Conservation (phyloP, 208 protist genomes). For the Phytomonas francai region DNA sequence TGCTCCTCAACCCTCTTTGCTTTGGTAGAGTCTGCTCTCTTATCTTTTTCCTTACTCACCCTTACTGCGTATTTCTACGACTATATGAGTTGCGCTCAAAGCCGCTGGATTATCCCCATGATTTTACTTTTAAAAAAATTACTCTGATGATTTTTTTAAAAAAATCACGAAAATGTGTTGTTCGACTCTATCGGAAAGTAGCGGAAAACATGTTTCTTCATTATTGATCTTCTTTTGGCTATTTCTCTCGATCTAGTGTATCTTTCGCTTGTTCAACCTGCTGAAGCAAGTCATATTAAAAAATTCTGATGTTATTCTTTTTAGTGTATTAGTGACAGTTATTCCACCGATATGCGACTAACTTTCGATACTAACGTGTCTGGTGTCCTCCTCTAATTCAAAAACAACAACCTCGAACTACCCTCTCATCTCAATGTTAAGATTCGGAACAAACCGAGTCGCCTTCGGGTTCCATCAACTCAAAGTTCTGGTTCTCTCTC, state of each 20-base stretch:
- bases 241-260: not conserved
- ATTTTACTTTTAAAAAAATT: not conserved
- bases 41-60: not conserved
- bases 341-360: not conserved
- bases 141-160: not conserved
- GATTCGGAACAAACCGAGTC: not conserved
- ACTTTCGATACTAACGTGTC: not conserved
- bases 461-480: not conserved
- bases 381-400: not conserved
- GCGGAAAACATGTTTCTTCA: not conserved
- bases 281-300: not conserved
- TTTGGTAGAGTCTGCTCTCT: constrained; percentile 5
- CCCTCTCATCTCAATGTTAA: not conserved
- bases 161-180: not conserved
- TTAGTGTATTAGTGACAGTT: not conserved
- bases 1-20: constrained; percentile 3
- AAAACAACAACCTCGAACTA: not conserved
- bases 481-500: not conserved
- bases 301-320: not conserved
- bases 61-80: not conserved
- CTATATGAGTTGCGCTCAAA: not conserved
- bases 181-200: not conserved
- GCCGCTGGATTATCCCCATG: not conserved
- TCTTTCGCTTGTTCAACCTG: not conserved
- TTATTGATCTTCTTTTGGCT: not conserved